phyloP scores from a whole-genome alignment of 2,329 filamentous ascomycete species.

The Aureobasidium namibiae region DNA sequence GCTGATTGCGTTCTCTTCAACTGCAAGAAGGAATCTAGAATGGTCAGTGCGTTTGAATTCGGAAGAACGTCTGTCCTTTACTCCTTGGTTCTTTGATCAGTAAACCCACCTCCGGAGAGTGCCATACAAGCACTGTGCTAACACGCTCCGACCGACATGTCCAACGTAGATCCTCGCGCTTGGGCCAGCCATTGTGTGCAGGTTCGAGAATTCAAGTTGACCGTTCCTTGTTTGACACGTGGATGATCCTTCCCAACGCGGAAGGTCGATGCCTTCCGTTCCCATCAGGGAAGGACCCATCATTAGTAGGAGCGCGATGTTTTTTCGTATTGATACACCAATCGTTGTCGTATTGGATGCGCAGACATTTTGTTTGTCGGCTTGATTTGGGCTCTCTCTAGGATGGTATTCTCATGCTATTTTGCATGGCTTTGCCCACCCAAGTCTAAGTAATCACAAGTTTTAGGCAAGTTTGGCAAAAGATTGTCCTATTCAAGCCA shows the following conservation, averaged over 20 bases:
- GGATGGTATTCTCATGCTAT: too few relatives aligned
- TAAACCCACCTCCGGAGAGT: background rate
- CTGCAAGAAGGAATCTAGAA: background rate
- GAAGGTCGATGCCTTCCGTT: background rate
- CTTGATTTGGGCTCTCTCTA: background rate
- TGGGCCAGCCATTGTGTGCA: background rate
- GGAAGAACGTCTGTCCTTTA: background rate
- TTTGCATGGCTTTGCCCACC: background rate
- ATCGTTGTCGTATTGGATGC: background rate
- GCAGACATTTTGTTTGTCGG: background rate
- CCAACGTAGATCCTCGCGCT: background rate
- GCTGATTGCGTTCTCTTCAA: background rate
- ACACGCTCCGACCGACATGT: background rate
- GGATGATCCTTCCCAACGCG: background rate
- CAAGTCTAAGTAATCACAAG: background rate
- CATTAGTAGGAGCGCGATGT: background rate
- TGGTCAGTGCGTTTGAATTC: background rate
- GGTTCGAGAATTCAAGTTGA: background rate
- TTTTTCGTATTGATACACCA: background rate
- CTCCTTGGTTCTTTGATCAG: background rate
- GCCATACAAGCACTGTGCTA: too few relatives aligned
- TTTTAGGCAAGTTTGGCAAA: background rate
- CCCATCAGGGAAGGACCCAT: background rate
- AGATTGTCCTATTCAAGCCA: background rate
- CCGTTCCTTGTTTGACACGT: conserved; percentile 4